Evolutionary conservation across 768 basidiomycete species (phyloP).

Genomic region (Amanita thiersii): DNA sequence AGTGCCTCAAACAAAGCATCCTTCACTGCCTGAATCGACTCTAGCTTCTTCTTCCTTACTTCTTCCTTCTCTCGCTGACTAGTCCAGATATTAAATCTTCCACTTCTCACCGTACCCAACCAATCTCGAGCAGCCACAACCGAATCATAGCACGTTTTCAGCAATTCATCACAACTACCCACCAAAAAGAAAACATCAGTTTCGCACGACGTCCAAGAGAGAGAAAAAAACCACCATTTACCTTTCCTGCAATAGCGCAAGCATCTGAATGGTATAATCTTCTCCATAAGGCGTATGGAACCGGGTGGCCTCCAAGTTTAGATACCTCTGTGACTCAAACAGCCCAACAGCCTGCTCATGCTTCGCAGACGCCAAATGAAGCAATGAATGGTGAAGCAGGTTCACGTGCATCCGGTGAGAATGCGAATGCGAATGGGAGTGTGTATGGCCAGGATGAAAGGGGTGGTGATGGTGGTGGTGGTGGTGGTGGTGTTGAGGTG

Average conservation of each 20-base stretch:
- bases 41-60: conserved; percentile 24
- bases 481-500: too few species aligned
- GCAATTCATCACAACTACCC: conserved; percentile 44
- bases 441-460: neutral
- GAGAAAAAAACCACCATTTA: conserved; percentile 9
- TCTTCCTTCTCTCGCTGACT: conserved; percentile 20
- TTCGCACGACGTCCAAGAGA: neutral
- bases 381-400: conserved; percentile 25
- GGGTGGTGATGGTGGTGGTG: neutral
- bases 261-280: conserved; percentile 32
- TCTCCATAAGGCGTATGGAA: conserved; percentile 41
- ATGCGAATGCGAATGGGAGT: conserved; percentile 11
- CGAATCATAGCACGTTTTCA: conserved; percentile 32
- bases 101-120: conserved; percentile 33
- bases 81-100: conserved; percentile 29
- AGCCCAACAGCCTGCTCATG: conserved; percentile 57
- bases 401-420: conserved; percentile 15
- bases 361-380: conserved; percentile 25
- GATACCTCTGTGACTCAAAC: conserved; percentile 64
- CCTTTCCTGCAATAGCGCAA: conserved; percentile 38
- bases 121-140: conserved; percentile 38
- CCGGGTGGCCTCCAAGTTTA: conserved; percentile 54
- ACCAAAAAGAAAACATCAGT: neutral
- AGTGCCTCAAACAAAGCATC: conserved; percentile 27
- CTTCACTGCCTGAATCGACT: conserved; percentile 27